Evolutionary conservation across 768 basidiomycete genomes (phyloP).

Genomic region (Floccularia luteovirens): DNA sequence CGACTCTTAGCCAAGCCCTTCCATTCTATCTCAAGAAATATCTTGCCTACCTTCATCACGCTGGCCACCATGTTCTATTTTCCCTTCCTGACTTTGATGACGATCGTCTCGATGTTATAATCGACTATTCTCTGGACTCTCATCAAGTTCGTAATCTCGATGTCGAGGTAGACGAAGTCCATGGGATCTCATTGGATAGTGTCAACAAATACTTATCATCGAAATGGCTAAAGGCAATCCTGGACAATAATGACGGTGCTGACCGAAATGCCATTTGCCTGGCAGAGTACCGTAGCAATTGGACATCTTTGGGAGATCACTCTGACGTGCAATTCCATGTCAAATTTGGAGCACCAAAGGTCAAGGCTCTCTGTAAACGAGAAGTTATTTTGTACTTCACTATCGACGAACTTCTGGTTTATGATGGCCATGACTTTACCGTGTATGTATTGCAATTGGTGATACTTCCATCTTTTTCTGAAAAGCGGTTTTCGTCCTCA

Average conservation of each 20-base stretch:
- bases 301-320: constrained; percentile 5
- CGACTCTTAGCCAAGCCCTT: constrained; percentile 7
- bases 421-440: constrained; percentile 5
- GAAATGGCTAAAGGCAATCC: constrained; percentile 6
- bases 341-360: constrained; percentile 10
- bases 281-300: constrained; percentile 9
- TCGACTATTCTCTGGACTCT: constrained; percentile 13
- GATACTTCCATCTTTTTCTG: not conserved
- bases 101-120: constrained; percentile 6
- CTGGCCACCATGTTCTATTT: constrained; percentile 15
- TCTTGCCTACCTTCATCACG: constrained; percentile 10
- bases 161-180: constrained; percentile 8
- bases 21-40: constrained; percentile 12
- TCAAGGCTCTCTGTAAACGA: constrained; percentile 11
- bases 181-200: constrained; percentile 5
- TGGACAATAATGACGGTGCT: constrained; percentile 5
- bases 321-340: constrained; percentile 12
- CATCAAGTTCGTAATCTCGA: constrained; percentile 7
- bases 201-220: constrained; percentile 12
- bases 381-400: constrained; percentile 13
- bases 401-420: constrained; percentile 8
- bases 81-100: constrained; percentile 15
- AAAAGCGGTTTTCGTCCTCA: not conserved
- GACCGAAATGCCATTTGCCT: constrained; percentile 8
- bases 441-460: constrained; percentile 5